Base-by-base conservation (phyloP, 2,329 filamentous ascomycete species). In the Calycina marina region DNA sequence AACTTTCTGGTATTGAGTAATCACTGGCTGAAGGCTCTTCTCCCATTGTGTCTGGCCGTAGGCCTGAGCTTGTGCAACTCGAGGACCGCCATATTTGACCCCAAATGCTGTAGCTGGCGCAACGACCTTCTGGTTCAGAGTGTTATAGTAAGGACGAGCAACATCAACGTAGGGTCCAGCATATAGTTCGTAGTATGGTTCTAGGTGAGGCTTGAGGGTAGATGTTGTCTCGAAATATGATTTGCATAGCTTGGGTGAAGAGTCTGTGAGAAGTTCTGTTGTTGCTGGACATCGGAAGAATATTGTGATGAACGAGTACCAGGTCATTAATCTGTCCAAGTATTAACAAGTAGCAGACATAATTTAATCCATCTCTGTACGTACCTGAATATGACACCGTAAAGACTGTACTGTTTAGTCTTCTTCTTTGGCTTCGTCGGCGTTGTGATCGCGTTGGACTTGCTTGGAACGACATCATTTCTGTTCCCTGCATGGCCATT, bases 101-200 rank as follows among this genome's bases (percentile, higher is more conserved):
- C 73, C 72, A 41, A 83, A 71, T 6, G 60, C 62, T 35, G 73
- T 68, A 3, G 72, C 66, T 0, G 90, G 90, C 3, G 66, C 60
- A 48, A 90, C 70, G 30, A 92, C 61, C 26, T 65, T 59, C 43
- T 74, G 68, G 42, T 78, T 64, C 29, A 72, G 55, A 0, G 60
- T 60, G 12, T 70, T 50, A 50, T 78, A 78, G 57, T 96, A 93
- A 1, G 88, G 88, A 38, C 70, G 72, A 20, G 70, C 77, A 30
- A 72, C 60, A 22, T 86, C 69, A 40, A 93, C 72, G 51, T 94
- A 90, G 3, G 84, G 82, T 4, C 77, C 79, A 14, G 82, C 77
- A 50, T 94, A 93, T 36, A 70, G 56, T 44, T 88, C 62, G 56
- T 94, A 96, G 58, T 92, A 93, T 3, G 86, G 88, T 46, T 77